Base-by-base conservation (phyloP, 306 rosid species). In the Quercus dentata region DNA sequence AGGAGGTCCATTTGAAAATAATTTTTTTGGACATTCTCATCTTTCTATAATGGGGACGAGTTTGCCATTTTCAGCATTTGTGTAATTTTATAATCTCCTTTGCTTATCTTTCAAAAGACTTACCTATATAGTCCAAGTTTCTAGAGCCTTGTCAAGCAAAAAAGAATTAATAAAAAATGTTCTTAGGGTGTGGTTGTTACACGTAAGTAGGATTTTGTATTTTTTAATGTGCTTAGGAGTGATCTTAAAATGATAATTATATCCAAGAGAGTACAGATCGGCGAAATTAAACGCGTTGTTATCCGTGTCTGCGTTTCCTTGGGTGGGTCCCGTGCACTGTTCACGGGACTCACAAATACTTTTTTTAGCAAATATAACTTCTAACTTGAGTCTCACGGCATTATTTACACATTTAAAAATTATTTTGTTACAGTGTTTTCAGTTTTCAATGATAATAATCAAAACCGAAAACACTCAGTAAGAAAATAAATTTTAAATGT, bases 301-400 rank as follows among this genome's bases (percentile, higher is more conserved):
- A 33, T 33, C 35, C 0, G 38, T 5, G 41, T 35, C 2, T 35
- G 8, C 41, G 41, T 35, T 35, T 35, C 0, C 8, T 35, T 35
- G 2, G 2, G 41, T 35, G 41, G 41, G 0, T 35, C 2, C 0
- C 2, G 7, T 35, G 2, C 2, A 35, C 41, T 35, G 2, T 35
- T 35, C 8, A 35, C 0, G 2, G 0, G 41, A 35, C 2, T 0
- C 41, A 35, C 8, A 35, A 35, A 2, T 35, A 35, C 2, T 0
- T 35, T 0, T 35, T 35, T 35, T 0, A 35, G 0, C 0, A 35
- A 35, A 35, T 35, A 35, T 5, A 35, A 35, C 0, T 35, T 35
- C 2, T 1, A 35, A 35, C 0, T 0, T 35, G 8, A 0, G 8
- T 35, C 8, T 0, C 0, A 35, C 0, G 41, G 0, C 0, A 5